Base-by-base conservation (phyloP, 1,284 basidiomycete species). In the Papiliotrema terrestris region DNA sequence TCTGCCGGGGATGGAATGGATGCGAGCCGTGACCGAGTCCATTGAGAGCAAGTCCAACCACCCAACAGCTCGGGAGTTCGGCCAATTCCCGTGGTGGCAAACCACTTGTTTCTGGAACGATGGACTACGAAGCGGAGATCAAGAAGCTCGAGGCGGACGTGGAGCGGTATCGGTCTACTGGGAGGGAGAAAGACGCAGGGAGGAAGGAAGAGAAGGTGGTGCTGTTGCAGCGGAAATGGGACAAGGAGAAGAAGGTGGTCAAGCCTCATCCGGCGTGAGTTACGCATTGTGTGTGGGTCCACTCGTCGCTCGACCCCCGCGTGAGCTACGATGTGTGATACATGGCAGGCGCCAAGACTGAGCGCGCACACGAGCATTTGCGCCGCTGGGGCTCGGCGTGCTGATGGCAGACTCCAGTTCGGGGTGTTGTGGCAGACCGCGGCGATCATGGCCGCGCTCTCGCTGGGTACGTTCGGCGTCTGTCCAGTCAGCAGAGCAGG, bases 251-350 rank as follows among this genome's bases (percentile, higher is more conserved):
- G 43, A 55, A 60, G 26, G 46, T 49, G 44, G 37, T 49, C 36
- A 62, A 60, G 35, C 61, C 63, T 2, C 68, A 71, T 59, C 65
- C 67, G 29, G 60, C 66, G 68, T 69, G 55, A 62, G 68, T 61
- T 32, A 11, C 29, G 5, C n/a, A n/a, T n/a, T n/a, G n/a, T n/a
- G n/a, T n/a, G n/a, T n/a, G n/a, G n/a, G n/a, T n/a, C n/a, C n/a
- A n/a, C n/a, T n/a, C n/a, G n/a, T n/a, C n/a, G n/a, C n/a, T n/a
- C n/a, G n/a, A n/a, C 13, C 8, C 4, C 25, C 15, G 41, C 20
- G 19, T 14, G 41, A 43, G 13, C 41, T 43, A 8, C 9, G 8
- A 8, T 32, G 20, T 39, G 22, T 29, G 8, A 51, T 13, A 43
- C 25, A 35, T 25, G n/a, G 45, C 20, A 11, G 32, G 37, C 19